Conservation (phyloP, 2,329 filamentous ascomycete species). For the Ceratocystis papillata region DNA sequence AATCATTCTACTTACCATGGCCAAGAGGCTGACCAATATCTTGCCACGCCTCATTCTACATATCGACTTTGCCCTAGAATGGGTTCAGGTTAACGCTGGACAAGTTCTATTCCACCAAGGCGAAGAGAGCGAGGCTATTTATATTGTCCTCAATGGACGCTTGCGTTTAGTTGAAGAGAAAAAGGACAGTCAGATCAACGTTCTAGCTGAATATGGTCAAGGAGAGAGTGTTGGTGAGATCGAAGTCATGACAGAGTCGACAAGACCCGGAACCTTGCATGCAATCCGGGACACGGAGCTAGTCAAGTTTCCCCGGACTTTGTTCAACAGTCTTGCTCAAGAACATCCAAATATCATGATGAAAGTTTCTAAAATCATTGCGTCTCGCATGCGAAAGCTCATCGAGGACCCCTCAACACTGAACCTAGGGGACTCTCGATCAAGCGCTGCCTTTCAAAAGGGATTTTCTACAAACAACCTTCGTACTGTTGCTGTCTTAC, state of each 20-base stretch:
- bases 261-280: slow-evolving; percentile 79
- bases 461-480: slow-evolving; percentile 83
- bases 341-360: slow-evolving; percentile 98
- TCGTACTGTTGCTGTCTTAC: slow-evolving; percentile 82
- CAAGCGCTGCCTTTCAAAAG: slow-evolving; percentile 38
- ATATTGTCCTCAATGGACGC: slow-evolving; percentile 90
- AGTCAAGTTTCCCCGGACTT: slow-evolving; percentile 85
- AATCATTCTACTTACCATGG: slow-evolving; percentile 86
- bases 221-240: slow-evolving; percentile 96
- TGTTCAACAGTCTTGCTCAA: slow-evolving; percentile 95
- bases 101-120: slow-evolving; percentile 89
- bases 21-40: slow-evolving; percentile 82
- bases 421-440: slow-evolving; percentile 45
- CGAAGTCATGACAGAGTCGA: slow-evolving; percentile 90
- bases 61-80: slow-evolving; percentile 96
- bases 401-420: slow-evolving; percentile 69
- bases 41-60: slow-evolving; percentile 83
- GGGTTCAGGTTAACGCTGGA: slow-evolving; percentile 91
- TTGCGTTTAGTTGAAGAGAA: slow-evolving; percentile 74
- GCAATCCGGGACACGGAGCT: slow-evolving; percentile 94
- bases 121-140: slow-evolving; percentile 96
- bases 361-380: slow-evolving; percentile 97
- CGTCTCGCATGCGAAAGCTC: slow-evolving; percentile 80
- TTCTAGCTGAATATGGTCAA: slow-evolving; percentile 87
- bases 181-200: slow-evolving; percentile 69